Evolutionary conservation across 1,284 basidiomycete genomes (phyloP), one percentile per base, ranked within the genome.

Genomic region (Cryptococcus sp.): DNA sequence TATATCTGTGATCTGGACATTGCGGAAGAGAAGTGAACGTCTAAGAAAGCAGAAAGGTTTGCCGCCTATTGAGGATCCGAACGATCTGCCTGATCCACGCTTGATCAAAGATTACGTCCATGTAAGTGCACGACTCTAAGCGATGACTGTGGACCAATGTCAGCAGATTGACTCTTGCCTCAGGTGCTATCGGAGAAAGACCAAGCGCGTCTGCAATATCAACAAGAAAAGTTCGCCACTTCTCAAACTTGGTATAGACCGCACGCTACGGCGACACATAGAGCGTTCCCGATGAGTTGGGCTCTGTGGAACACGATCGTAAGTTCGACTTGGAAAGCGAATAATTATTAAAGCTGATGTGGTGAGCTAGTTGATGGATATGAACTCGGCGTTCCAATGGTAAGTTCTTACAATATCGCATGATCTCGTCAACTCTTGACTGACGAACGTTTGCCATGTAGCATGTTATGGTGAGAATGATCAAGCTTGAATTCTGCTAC

Each of bases 201-300:
- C 67, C 85, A 89, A 68, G 80, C 81, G 25, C 83, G 86, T 61
- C 74, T 92, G 23, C 83, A 86, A 66, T 82, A 87, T 69, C 86
- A 79, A 50, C 78, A 80, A 62, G 65, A 71, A 19, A 73, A 73
- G 62, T 80, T 79, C 63, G 67, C 72, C 4, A 65, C 67, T 34
- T 69, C 65, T 49, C 78, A 78, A 77, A 91, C 89, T 0, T 94
- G 91, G 89, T 94, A 94, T 76, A 81, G 89, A 43, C 86, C 90
- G 7, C 89, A 93, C 74, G 90, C 89, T 43, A 93, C 89, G 5
- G 86, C 87, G 55, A 92, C 91, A 0, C 91, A 93, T 73, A 80
- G 86, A 50, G 89, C 90, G 5, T 93, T 93, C 74, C 87, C 88
- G 6, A 88, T 91, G 71, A 83, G 82, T 84, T 86, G 76, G 70